These are phyloP conservation scores for Eucalyptus polybractea DNA, from an alignment of 345 rosid species.

Conservation along the genomic window DNA sequence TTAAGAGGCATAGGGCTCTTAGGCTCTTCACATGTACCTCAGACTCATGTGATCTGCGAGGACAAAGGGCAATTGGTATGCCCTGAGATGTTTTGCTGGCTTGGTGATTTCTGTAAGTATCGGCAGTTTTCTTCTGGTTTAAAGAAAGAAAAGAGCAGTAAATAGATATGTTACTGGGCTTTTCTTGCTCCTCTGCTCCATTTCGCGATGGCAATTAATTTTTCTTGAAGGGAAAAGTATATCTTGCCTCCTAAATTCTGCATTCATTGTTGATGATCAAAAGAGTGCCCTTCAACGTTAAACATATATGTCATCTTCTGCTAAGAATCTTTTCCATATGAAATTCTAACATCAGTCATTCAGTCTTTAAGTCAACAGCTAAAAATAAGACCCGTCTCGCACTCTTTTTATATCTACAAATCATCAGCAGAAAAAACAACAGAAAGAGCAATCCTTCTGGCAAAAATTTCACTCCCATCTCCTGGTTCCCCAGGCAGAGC, in stretches of 20 bases:
- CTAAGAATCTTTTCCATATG: background rate
- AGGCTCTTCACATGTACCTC: background rate
- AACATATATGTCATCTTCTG: background rate
- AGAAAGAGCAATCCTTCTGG: background rate
- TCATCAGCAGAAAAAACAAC: background rate
- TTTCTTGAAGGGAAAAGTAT: background rate
- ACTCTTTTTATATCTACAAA: background rate
- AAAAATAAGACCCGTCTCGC: background rate
- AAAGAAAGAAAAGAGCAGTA: background rate
- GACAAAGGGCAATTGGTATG: background rate
- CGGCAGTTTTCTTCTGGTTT: background rate
- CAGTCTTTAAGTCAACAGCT: background rate
- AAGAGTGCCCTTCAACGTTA: background rate
- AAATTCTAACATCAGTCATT: background rate
- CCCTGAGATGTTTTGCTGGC: background rate
- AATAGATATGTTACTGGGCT: background rate
- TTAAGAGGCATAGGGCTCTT: background rate
- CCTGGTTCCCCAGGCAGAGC: background rate
- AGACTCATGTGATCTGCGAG: background rate
- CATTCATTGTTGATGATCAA: background rate
- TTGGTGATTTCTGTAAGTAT: background rate
- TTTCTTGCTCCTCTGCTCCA: background rate
- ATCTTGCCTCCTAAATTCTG: background rate
- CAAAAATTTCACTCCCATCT: background rate
- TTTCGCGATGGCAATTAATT: background rate